Base-by-base conservation (phyloP, 139 green algal species). In the Deuterostichococcus epilithicus region DNA sequence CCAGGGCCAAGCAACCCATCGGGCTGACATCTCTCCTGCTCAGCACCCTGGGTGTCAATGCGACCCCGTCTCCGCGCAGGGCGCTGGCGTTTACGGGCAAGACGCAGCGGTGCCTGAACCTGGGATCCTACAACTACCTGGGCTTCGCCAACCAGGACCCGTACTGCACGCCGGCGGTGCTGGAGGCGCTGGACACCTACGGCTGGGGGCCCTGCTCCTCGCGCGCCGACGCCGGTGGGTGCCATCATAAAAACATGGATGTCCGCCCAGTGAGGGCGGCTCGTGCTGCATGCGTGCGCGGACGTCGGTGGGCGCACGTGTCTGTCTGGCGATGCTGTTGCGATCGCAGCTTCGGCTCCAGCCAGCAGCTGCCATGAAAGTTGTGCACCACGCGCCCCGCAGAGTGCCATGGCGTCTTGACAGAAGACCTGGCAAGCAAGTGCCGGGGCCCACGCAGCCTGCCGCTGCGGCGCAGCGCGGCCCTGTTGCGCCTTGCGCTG, bases 121-220 rank as follows among this genome's bases (percentile, higher is more conserved):
- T 99, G 45, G 92, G 93, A 5, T 96, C 88, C 5, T 99, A 99
- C 82, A 99, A 99, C 86, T 99, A 99, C 80, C 88, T 99, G 28
- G 96, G 96, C 38, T 99, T 99, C 88, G 96, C 93, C 25, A 75
- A 63, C 4, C 22, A 80, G 28, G 96, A 99, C 78, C 71, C 82
- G 34, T 98, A 97, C 86, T 99, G 96, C 89, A 99, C 96, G 0
- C 93, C 92, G 0, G 78, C 88, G 0, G 95, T 97, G 6, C 70
- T 93, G 45, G 71, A 91, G 0, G 88, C 87, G 0, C 65, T 98
- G 68, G 47, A 85, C 20, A 23, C 83, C 8, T 80, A 90, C 45
- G 91, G 92, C 18, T 86, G 88, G 68, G 85, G 77, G 59, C 87
- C 72, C 20, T 95, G 90, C 91, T 88, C 84, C 80, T 65, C 85